Evolutionary conservation across 768 basidiomycete species (phyloP).

Genomic region (Fomitopsis serialis): DNA sequence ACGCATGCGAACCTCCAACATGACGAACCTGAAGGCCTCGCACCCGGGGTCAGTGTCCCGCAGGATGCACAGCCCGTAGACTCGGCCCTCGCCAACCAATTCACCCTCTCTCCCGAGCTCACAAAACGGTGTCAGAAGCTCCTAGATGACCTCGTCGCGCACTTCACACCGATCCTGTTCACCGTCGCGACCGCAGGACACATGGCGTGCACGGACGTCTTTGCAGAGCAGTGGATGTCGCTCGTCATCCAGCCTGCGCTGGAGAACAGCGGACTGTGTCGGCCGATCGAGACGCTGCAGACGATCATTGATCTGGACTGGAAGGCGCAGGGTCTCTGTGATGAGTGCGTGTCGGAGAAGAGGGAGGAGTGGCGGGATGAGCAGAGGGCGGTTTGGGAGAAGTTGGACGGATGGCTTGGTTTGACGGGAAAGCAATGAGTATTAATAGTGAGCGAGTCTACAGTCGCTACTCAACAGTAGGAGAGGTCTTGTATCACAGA

Average conservation of each 20-base stretch:
- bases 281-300: conserved; percentile 68
- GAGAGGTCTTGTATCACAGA: too few species aligned
- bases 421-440: neutral
- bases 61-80: neutral
- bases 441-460: too few species aligned
- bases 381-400: conserved; percentile 52
- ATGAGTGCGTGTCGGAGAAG: conserved; percentile 52
- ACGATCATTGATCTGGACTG: conserved; percentile 52
- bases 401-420: conserved; percentile 54
- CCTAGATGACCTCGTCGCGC: conserved; percentile 41
- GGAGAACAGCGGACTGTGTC: conserved; percentile 55
- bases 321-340: conserved; percentile 53
- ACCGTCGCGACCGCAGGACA: conserved; percentile 65
- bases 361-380: conserved; percentile 61
- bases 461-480: too few species aligned
- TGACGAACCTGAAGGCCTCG: conserved; percentile 20
- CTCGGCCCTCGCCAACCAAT: conserved; percentile 5
- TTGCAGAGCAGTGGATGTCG: conserved; percentile 70
- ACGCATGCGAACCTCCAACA: conserved; percentile 53
- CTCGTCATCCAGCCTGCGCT: conserved; percentile 67
- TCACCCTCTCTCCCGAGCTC: conserved; percentile 20
- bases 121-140: conserved; percentile 23
- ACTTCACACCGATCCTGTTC: conserved; percentile 71
- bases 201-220: conserved; percentile 67
- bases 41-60: conserved; percentile 2